phyloP scores from a whole-genome alignment of 176 grass and related monocot species.

The Aechmea fasciata region DNA sequence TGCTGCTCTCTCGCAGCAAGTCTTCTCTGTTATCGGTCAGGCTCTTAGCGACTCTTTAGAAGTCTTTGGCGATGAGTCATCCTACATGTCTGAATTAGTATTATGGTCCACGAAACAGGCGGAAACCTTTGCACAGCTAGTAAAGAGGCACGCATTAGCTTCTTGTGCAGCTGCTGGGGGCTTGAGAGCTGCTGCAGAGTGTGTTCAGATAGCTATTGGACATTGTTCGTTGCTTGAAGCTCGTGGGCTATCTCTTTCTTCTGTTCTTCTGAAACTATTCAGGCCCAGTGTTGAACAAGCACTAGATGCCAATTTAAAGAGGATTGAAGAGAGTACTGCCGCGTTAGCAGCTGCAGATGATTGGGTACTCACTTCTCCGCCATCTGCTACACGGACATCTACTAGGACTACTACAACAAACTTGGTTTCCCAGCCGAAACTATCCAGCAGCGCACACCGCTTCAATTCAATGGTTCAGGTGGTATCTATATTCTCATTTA shows the following conservation, averaged over 20 bases:
- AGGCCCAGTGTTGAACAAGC: constrained; percentile 85
- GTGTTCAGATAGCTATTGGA: constrained; percentile 85
- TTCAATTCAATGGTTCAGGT: constrained; percentile 96
- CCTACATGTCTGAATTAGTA: constrained; percentile 72
- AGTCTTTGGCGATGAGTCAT: constrained; percentile 87
- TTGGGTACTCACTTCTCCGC: constrained; percentile 70
- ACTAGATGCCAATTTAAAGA: constrained; percentile 77
- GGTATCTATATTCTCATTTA: constrained; percentile 8
- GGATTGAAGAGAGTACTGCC: constrained; percentile 86
- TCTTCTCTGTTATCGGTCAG: constrained; percentile 85
- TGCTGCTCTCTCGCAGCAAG: constrained; percentile 81
- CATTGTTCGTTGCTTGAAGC: constrained; percentile 90
- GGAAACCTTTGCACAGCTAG: constrained; percentile 57
- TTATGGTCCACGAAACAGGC: constrained; percentile 74
- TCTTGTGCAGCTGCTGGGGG: constrained; percentile 96
- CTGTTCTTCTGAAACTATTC: constrained; percentile 82
- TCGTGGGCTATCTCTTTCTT: constrained; percentile 62
- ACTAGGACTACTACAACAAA: constrained; percentile 41
- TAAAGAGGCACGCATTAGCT: constrained; percentile 82
- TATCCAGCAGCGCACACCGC: constrained; percentile 78
- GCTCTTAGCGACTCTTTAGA: constrained; percentile 85
- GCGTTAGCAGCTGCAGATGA: constrained; percentile 85
- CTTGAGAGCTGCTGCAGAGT: constrained; percentile 87
- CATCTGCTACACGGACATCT: constrained; percentile 36
- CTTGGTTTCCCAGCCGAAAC: constrained; percentile 63